Conservation (phyloP, 164 flowering plant genomes). For the Platanus orientalis region DNA sequence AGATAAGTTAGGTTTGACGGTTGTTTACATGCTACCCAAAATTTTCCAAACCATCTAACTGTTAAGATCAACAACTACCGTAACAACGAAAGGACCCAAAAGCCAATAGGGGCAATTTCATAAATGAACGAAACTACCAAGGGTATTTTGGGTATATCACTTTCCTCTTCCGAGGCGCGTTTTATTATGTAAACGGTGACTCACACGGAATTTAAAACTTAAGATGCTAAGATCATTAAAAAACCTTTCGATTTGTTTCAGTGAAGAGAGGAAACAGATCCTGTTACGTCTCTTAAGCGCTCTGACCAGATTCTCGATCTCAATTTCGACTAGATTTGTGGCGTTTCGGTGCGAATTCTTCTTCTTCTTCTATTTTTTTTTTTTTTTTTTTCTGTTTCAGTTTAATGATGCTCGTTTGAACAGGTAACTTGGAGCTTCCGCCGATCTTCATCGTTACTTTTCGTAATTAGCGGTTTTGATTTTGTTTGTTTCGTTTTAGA, state of each 20-base stretch:
- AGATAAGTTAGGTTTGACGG: neutral
- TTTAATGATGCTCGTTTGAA: neutral
- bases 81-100: neutral
- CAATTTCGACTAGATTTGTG: too few relatives aligned
- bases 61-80: neutral
- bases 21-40: neutral
- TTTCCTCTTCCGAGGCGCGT: constrained; percentile 3
- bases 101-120: neutral
- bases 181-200: constrained; percentile 10
- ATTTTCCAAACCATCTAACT: neutral
- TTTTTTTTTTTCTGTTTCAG: neutral
- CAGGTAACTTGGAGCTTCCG: neutral
- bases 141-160: neutral
- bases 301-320: neutral
- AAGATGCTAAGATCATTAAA: too few relatives aligned
- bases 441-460: neutral
- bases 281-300: neutral
- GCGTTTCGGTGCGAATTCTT: too few relatives aligned
- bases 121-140: neutral
- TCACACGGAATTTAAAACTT: neutral
- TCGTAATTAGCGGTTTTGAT: neutral
- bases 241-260: neutral
- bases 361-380: too few relatives aligned
- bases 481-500: neutral
- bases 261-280: neutral